Base-by-base conservation (phyloP, 176 grass and related monocot species). In the Luzula sylvatica region DNA sequence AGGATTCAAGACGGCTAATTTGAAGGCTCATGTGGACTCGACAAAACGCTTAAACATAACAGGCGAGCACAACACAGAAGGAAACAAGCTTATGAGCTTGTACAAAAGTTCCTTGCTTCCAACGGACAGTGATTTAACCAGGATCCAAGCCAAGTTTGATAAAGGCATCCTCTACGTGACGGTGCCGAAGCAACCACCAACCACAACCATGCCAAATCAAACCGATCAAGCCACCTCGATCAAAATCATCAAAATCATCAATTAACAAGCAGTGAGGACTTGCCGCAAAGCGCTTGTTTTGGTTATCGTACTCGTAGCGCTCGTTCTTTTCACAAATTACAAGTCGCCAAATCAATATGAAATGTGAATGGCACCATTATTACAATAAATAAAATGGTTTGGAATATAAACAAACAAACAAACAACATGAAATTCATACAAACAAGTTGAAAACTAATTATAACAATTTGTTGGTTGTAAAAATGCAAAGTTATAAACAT, bases 1-100 rank as follows among this genome's bases (percentile, higher is more conserved):
- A 94, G 82, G 75, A 44, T 94, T 87, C 75, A 51, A 42, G 63
- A 87, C 67, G 68, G 79, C 83, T 13, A 50, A 87, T 13, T 46
- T 94, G 55, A 94, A 80, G 55, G 72, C 82, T n/a, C 50, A 65
- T 53, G 69, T 83, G 38, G 71, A 81, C 44, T 51, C 16, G 15
- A 46, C 46, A 20, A 67, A 59, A 11, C 48, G 47, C 44, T 51
- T 94, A 12, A 74, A 20, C 43, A 46, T 83, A 11, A 72, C 78
- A 25, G 88, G 88, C 8, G 75, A 87, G 60, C 56, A 68, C 23
- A 56, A 61, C n/a, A 2, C 77, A 18, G 56, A 75, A 13, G 20
- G 15, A 0, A 50, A 58, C 8, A 70, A 62, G 27, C 52, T 56
- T 69, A 50, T 22, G 18, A 72, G 55, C 25, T 94, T 94, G 58